phyloP scores from a whole-genome alignment of 1,139 yeast genomes.

The Pichia sp. region DNA sequence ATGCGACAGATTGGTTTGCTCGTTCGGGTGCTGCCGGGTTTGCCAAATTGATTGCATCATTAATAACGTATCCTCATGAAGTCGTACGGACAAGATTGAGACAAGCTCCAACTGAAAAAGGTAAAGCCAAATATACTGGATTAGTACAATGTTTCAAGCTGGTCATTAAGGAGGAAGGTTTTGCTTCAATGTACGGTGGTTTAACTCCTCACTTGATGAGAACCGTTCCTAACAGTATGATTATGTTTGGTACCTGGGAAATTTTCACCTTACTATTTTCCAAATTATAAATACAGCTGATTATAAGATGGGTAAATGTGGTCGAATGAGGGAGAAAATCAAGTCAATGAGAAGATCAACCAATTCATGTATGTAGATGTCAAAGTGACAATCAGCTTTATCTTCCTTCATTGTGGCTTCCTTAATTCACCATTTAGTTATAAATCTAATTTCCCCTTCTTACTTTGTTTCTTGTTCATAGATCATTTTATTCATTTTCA shows the following conservation, averaged over 20 bases:
- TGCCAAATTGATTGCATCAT: constrained; percentile 89
- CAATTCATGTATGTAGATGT: not conserved
- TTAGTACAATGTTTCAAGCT: constrained; percentile 79
- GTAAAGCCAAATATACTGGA: constrained; percentile 84
- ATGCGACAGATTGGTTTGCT: constrained; percentile 85
- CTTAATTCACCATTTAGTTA: not conserved
- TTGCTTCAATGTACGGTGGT: constrained; percentile 94
- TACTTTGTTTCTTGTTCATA: not conserved
- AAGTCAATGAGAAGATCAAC: not conserved
- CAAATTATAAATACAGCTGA: constrained; percentile 14
- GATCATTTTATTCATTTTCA: not conserved
- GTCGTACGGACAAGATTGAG: constrained; percentile 93
- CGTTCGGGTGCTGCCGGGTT: constrained; percentile 97
- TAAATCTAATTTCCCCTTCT: not conserved
- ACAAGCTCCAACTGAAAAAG: constrained; percentile 83
- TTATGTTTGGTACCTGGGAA: constrained; percentile 99
- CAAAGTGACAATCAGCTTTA: not conserved
- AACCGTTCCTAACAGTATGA: constrained; percentile 96
- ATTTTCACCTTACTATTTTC: constrained; percentile 71
- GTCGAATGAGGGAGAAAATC: too few species aligned
- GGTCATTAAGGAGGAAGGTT: constrained; percentile 85
- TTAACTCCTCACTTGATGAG: constrained; percentile 93
- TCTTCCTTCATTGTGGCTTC: not conserved
- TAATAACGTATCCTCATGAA: constrained; percentile 95
- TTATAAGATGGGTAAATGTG: not conserved